These are phyloP conservation scores for Solanum appendiculatum DNA, from an alignment of 257 asterid species.

Conservation along the genomic window DNA sequence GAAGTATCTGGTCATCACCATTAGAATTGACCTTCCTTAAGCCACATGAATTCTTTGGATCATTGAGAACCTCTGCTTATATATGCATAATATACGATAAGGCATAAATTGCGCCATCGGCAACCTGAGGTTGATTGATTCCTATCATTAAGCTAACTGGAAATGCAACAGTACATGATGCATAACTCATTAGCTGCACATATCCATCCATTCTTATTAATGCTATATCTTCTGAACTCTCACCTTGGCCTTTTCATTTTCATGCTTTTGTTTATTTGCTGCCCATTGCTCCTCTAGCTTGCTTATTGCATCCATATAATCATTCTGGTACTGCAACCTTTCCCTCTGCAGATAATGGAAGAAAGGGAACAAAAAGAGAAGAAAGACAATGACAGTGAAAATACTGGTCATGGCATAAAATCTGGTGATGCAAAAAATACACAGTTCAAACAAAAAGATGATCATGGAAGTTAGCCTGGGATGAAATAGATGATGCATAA, in stretches of 20 bases:
- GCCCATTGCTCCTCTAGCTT: constrained; percentile 52
- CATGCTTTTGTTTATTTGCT: constrained; percentile 34
- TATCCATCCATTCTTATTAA: neutral
- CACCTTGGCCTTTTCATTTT: constrained; percentile 28
- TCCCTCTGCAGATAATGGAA: constrained; percentile 36
- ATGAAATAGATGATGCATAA: neutral
- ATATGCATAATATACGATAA: neutral
- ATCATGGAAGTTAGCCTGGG: neutral
- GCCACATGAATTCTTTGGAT: neutral
- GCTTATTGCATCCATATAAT: constrained; percentile 34
- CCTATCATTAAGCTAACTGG: neutral
- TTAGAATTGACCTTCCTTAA: neutral
- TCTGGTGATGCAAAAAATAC: neutral
- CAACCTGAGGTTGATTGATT: neutral
- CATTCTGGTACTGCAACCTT: constrained; percentile 46
- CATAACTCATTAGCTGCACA: neutral
- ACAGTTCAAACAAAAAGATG: neutral
- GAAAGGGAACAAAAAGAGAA: neutral
- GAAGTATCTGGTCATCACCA: neutral
- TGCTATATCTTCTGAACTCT: neutral
- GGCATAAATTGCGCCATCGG: neutral
- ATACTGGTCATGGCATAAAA: neutral
- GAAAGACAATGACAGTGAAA: neutral
- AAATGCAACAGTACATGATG: neutral
- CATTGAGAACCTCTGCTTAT: neutral